phyloP scores from a whole-genome alignment of 1,139 yeast genomes.

The Nakaseomyces glabratus region DNA sequence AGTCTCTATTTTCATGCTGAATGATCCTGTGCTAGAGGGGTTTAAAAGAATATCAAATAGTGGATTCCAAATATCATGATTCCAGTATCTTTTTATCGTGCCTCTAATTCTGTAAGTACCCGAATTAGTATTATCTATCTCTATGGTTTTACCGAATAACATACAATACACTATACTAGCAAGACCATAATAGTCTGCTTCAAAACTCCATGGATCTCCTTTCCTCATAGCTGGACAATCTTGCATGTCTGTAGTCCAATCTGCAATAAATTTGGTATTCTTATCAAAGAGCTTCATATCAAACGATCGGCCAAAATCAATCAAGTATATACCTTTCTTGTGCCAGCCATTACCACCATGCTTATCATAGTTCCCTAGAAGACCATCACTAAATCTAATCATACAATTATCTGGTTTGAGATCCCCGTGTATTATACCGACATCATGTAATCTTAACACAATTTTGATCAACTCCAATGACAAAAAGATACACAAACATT shows the following conservation, averaged over 20 bases:
- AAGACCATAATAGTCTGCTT: conserved; percentile 77
- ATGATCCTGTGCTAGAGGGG: conserved; percentile 32
- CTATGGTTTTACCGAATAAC: conserved; percentile 59
- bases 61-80: conserved; percentile 58
- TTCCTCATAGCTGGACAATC: conserved; percentile 71
- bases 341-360: conserved; percentile 43
- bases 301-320: conserved; percentile 79
- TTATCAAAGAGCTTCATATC: conserved; percentile 53
- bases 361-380: conserved; percentile 28
- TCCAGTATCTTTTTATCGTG: conserved; percentile 70
- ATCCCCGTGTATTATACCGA: conserved; percentile 76
- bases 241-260: conserved; percentile 60
- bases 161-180: conserved; percentile 69
- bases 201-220: conserved; percentile 62
- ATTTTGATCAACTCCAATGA: conserved; percentile 54
- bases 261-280: conserved; percentile 47
- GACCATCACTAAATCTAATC: conserved; percentile 44
- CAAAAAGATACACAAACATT: conserved; percentile 53
- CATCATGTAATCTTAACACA: conserved; percentile 53
- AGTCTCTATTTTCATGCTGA: not conserved
- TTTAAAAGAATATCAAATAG: conserved; percentile 60
- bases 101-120: conserved; percentile 35
- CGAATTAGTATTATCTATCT: conserved; percentile 30
- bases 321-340: conserved; percentile 50
- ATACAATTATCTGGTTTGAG: conserved; percentile 81